Conservation (phyloP, 2,329 filamentous ascomycete genomes). For the Hypoxylon sp. region DNA sequence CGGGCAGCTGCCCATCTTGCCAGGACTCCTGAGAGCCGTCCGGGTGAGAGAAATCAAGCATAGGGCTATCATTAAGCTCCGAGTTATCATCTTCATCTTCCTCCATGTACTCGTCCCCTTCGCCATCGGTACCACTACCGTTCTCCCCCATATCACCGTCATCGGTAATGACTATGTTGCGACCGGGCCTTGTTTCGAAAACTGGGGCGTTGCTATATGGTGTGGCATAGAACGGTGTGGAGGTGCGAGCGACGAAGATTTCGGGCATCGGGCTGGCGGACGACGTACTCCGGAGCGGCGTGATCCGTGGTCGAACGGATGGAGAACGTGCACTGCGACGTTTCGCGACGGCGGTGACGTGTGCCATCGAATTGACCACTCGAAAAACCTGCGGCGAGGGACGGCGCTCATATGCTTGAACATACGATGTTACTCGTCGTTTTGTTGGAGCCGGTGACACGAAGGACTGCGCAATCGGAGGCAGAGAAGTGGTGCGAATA, state of each 20-base stretch:
- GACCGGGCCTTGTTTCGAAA: conserved; percentile 57
- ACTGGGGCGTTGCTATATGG: conserved; percentile 76
- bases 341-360: conserved; percentile 53
- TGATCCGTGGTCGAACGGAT: conserved; percentile 64
- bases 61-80: conserved; percentile 49
- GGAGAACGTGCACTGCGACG: conserved; percentile 73
- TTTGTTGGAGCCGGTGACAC: conserved; percentile 60
- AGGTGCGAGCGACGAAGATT: conserved; percentile 56
- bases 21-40: conserved; percentile 51
- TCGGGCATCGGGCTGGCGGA: conserved; percentile 62
- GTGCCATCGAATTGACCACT: conserved; percentile 48
- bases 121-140: conserved; percentile 54
- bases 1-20: conserved; percentile 53
- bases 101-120: conserved; percentile 55
- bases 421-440: conserved; percentile 64
- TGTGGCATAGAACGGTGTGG: conserved; percentile 79
- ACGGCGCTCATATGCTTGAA: conserved; percentile 56
- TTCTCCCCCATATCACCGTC: conserved; percentile 51
- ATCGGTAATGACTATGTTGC: conserved; percentile 51
- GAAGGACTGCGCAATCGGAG: conserved; percentile 58
- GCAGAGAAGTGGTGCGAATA: conserved; percentile 69
- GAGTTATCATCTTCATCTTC: conserved; percentile 53
- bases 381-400: conserved; percentile 57
- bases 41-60: conserved; percentile 52
- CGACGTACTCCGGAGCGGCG: conserved; percentile 68